Percentiles rank a stretch among this genome's conserved stretches.
phyloP scores from a whole-genome alignment of 75 land plant species.

The Cunninghamia lanceolata region DNA sequence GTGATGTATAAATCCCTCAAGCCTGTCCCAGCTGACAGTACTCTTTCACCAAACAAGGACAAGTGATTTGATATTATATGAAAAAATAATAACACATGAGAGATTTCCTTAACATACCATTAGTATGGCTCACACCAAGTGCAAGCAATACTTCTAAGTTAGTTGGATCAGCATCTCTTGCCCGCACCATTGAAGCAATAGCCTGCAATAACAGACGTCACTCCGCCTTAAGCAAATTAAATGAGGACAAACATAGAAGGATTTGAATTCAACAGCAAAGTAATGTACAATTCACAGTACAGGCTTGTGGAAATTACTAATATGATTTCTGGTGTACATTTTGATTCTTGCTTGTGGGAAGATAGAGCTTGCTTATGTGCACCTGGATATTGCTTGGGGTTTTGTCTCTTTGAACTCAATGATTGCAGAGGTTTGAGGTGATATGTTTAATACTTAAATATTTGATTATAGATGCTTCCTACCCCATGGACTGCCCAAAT shows the following conservation, averaged over 20 bases:
- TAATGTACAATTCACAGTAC: not conserved
- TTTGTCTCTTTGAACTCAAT: not conserved
- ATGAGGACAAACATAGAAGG: not conserved
- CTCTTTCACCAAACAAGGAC: not conserved
- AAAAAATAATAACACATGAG: not conserved
- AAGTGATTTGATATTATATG: not conserved
- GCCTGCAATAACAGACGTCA: conserved; percentile 52
- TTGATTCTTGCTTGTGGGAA: not conserved
- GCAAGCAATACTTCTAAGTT: conserved; percentile 95
- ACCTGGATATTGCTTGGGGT: not conserved
- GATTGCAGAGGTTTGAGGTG: not conserved
- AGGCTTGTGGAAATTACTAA: not conserved
- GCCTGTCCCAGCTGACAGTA: not conserved
- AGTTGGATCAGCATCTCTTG: conserved; percentile 86
- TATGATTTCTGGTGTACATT: not conserved
- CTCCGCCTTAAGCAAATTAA: not conserved
- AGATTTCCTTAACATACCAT: conserved; percentile 55
- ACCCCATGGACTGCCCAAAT: not conserved
- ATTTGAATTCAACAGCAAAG: not conserved
- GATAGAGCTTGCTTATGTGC: not conserved
- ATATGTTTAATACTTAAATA: not conserved
- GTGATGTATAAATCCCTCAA: not conserved
- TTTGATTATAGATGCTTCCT: not conserved
- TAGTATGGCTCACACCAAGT: conserved; percentile 97
- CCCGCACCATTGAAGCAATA: conserved; percentile 91